phyloP scores from a whole-genome alignment of 1,284 basidiomycete species.

The Marasmius fiardii region DNA sequence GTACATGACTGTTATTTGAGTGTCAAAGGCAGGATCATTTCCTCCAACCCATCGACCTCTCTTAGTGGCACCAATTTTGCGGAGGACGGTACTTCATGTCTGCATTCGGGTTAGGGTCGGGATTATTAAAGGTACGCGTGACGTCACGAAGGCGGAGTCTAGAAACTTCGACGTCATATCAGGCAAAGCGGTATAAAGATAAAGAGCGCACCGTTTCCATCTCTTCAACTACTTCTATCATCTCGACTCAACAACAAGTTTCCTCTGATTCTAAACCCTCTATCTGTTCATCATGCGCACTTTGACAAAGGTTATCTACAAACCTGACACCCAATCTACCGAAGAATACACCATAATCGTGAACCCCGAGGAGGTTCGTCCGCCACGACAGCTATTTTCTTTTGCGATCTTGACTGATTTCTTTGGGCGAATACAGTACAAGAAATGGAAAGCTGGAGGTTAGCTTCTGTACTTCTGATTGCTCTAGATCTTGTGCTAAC shows the following conservation, averaged over 20 bases:
- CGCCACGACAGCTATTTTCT: constrained; percentile 4
- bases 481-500: constrained; percentile 19
- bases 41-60: too few species aligned
- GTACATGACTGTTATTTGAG: too few species aligned
- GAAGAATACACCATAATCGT: constrained; percentile 71
- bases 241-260: constrained; percentile 1
- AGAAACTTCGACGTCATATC: constrained; percentile 32
- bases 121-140: too few species aligned
- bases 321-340: constrained; percentile 66
- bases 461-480: constrained; percentile 22
- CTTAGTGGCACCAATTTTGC: too few species aligned
- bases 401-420: constrained; percentile 17
- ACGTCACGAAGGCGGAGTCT: constrained; percentile 32
- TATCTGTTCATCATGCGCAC: constrained; percentile 40
- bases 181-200: constrained; percentile 30
- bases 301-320: constrained; percentile 72
- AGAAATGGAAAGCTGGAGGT: constrained; percentile 80
- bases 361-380: constrained; percentile 58
- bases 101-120: too few species aligned
- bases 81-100: too few species aligned
- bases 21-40: too few species aligned
- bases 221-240: background rate
- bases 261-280: constrained; percentile 8
- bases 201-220: constrained; percentile 19
- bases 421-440: constrained; percentile 46